Conservation (phyloP, 768 basidiomycete species). For the Russula olivacea region DNA sequence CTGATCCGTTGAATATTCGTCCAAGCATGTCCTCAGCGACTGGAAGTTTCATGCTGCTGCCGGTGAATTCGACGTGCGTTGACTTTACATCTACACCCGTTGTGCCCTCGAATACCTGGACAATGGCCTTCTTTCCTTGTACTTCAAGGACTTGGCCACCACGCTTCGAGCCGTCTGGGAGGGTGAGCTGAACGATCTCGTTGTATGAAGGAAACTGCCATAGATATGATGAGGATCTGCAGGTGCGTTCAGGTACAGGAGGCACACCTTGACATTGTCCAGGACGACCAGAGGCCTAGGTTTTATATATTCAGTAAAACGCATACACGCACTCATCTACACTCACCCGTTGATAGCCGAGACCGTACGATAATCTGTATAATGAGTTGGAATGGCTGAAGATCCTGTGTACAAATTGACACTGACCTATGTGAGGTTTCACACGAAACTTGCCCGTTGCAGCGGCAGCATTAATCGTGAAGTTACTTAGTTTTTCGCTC, state of each 20-base stretch:
- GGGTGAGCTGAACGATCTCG: conserved; percentile 92
- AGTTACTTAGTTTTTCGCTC: conserved; percentile 6
- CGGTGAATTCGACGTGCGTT: conserved; percentile 97
- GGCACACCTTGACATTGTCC: conserved; percentile 90
- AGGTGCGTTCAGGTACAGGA: neutral
- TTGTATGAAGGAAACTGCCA: conserved; percentile 92
- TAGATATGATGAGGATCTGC: conserved; percentile 12
- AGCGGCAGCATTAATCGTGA: conserved; percentile 74
- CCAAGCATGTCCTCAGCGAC: conserved; percentile 99
- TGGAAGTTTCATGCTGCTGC: conserved; percentile 97
- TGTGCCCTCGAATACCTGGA: conserved; percentile 98
- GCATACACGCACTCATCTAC: neutral
- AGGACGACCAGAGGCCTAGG: conserved; percentile 87
- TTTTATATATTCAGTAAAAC: conserved; percentile 10
- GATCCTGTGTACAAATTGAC: neutral
- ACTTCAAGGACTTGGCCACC: conserved; percentile 98
- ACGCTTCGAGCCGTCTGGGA: conserved; percentile 91
- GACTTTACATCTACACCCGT: conserved; percentile 95
- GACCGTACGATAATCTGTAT: conserved; percentile 91
- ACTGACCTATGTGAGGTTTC: conserved; percentile 76
- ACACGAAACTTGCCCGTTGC: conserved; percentile 86
- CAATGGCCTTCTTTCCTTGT: conserved; percentile 97
- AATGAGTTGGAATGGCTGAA: neutral
- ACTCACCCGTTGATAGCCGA: conserved; percentile 95
- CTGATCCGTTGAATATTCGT: conserved; percentile 98